Conservation (phyloP, 2,329 filamentous ascomycete genomes). For the Talaromyces verruculosus region DNA sequence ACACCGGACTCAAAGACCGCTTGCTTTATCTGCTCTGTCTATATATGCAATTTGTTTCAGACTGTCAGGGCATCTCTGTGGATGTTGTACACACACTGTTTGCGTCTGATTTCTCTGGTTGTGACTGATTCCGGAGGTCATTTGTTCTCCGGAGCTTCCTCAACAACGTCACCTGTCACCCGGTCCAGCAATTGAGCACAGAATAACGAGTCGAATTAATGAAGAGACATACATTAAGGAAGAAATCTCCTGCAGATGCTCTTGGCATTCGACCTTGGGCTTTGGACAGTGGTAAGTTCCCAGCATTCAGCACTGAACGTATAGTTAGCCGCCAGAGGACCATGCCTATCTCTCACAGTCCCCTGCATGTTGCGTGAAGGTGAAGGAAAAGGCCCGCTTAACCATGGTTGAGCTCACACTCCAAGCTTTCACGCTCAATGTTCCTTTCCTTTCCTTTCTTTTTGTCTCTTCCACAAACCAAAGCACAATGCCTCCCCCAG, state of each 20-base stretch:
- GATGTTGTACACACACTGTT: neutral
- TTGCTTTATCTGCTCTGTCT: neutral
- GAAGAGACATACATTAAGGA: conserved; percentile 20
- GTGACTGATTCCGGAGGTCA: conserved; percentile 9
- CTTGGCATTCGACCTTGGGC: conserved; percentile 17
- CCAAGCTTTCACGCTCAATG: neutral
- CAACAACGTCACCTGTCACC: conserved; percentile 1
- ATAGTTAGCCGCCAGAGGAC: neutral
- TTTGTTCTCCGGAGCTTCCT: conserved; percentile 5
- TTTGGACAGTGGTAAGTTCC: conserved; percentile 21
- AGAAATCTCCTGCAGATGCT: conserved; percentile 21
- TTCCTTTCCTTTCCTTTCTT: neutral
- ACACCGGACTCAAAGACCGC: neutral
- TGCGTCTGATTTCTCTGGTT: neutral
- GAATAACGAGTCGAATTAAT: conserved; percentile 8
- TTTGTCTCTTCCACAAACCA: neutral
- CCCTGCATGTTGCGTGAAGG: conserved; percentile 19
- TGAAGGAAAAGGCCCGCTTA: conserved; percentile 4
- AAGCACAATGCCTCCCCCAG: conserved; percentile 7
- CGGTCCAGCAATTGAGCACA: neutral
- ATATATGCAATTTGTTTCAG: neutral
- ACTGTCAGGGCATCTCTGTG: neutral
- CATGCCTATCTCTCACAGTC: conserved; percentile 10
- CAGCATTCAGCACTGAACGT: neutral
- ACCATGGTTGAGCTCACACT: conserved; percentile 2